Conservation (phyloP, 441 rosid species). For the Isatis lusitanica region DNA sequence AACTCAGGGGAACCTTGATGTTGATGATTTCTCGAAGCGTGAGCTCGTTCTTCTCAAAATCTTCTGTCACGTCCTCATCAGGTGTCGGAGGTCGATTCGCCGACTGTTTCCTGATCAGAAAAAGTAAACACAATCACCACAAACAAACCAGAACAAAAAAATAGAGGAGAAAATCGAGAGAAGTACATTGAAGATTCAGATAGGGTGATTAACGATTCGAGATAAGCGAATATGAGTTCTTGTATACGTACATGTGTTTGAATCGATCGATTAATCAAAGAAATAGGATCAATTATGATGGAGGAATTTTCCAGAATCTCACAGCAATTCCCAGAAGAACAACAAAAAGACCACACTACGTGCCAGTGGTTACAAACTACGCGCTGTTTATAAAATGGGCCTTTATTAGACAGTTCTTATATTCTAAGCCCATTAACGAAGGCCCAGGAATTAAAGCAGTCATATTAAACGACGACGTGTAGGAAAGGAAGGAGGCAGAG, state of each 20-base stretch:
- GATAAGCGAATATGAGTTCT: neutral
- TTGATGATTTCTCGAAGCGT: constrained; percentile 69
- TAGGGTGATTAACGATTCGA: neutral
- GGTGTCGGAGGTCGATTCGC: constrained; percentile 81
- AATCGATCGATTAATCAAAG: neutral
- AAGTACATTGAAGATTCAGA: neutral
- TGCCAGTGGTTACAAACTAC: neutral
- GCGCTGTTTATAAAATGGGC: neutral
- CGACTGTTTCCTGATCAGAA: constrained; percentile 57
- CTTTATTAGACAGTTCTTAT: neutral
- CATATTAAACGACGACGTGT: constrained; percentile 14
- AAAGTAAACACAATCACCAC: neutral
- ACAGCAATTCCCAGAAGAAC: constrained; percentile 3
- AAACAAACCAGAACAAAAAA: no score
- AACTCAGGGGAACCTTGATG: constrained; percentile 54
- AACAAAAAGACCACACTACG: neutral
- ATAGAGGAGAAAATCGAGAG: neutral
- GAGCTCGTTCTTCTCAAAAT: constrained; percentile 44
- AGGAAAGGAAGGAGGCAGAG: neutral
- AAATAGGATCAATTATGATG: neutral
- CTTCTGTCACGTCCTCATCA: constrained; percentile 46
- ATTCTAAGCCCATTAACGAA: neutral
- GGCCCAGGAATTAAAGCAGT: neutral
- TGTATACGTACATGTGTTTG: constrained; percentile 21
- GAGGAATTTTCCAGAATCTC: constrained; percentile 14